Evolutionary conservation across 1,284 basidiomycete species (phyloP).

Genomic region (Heterobasidion occidentale): DNA sequence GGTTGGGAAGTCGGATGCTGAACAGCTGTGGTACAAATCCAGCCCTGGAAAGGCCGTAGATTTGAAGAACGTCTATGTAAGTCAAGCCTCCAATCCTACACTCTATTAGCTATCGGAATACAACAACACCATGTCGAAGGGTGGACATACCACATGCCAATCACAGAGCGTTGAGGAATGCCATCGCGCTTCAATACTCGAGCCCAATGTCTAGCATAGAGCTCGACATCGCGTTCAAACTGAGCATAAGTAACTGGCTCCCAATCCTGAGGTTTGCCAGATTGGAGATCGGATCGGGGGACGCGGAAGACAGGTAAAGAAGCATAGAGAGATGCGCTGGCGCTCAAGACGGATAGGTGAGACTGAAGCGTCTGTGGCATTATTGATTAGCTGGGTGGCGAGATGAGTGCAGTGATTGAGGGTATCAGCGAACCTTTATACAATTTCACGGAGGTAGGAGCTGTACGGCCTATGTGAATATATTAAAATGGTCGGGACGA

Average conservation of each 20-base stretch:
- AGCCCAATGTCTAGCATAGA: constrained; percentile 48
- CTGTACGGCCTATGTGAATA: constrained; percentile 4
- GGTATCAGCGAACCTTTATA: constrained; percentile 10
- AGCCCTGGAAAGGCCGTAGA: constrained; percentile 64
- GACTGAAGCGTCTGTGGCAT: constrained; percentile 22
- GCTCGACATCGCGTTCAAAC: constrained; percentile 47
- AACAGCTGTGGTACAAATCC: constrained; percentile 69
- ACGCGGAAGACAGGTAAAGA: constrained; percentile 40
- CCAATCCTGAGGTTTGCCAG: constrained; percentile 35
- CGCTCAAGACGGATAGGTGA: constrained; percentile 44
- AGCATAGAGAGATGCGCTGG: constrained; percentile 34
- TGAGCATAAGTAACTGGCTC: constrained; percentile 40
- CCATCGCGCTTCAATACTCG: constrained; percentile 31
- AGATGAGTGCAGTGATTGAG: not conserved
- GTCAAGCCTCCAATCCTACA: constrained; percentile 59
- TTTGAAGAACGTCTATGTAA: constrained; percentile 59
- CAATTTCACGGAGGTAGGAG: not conserved
- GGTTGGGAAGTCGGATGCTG: constrained; percentile 61
- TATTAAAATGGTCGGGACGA: constrained; percentile 9
- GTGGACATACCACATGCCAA: constrained; percentile 57
- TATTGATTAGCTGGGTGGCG: constrained; percentile 11
- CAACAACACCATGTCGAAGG: constrained; percentile 1
- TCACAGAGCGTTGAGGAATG: constrained; percentile 44
- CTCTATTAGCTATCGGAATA: constrained; percentile 5
- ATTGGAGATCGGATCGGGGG: constrained; percentile 30